Base-by-base conservation (phyloP, 2,329 filamentous ascomycete species). In the Penicillium crustosum region DNA sequence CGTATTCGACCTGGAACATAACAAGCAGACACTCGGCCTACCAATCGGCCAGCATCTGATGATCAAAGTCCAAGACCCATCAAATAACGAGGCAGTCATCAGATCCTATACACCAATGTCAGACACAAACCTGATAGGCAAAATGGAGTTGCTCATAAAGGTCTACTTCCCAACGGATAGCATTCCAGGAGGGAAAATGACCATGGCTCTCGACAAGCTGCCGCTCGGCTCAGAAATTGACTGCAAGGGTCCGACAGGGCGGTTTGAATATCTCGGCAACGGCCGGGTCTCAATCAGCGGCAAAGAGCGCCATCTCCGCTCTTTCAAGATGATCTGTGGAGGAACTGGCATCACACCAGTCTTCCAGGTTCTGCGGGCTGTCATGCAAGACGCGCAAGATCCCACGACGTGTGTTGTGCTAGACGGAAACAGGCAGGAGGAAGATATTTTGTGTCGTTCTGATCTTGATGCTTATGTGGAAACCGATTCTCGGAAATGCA, bases 271-370 rank as follows among this genome's bases (percentile, higher is more conserved):
- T 67, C 78, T 87, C 0, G 89, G 89, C 0, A 75, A 79, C 0
- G 91, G 92, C 0, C 61, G 74, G 2, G 91, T 89, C 66, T 69
- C 77, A 0, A 76, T 96, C 42, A 83, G 83, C 33, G 83, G 83
- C 0, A 80, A 78, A 21, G 72, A 79, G 57, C 78, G 87, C 10
- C 74, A 66, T 0, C 83, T 95, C 1, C 83, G 82, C 52, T 83
- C 82, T 13, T 91, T 96, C 73, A 80, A 89, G 70, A 96, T 96
- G 91, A 86, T 96, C 33, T 94, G 90, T 66, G 93, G 84, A 15
- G 93, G 93, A 6, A 90, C 86, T n/a, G 93, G 93, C 0, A 89
- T 97, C 68, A 96, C 93, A n/a, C 93, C 93, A 0, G 90, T 96
- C 62, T 94, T 88, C 71, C 90, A 94, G 69, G 89, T 96, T 3